These are phyloP conservation scores for Sphenostylis stenocarpa DNA, from an alignment of 306 rosid species.

Conservation along the genomic window DNA sequence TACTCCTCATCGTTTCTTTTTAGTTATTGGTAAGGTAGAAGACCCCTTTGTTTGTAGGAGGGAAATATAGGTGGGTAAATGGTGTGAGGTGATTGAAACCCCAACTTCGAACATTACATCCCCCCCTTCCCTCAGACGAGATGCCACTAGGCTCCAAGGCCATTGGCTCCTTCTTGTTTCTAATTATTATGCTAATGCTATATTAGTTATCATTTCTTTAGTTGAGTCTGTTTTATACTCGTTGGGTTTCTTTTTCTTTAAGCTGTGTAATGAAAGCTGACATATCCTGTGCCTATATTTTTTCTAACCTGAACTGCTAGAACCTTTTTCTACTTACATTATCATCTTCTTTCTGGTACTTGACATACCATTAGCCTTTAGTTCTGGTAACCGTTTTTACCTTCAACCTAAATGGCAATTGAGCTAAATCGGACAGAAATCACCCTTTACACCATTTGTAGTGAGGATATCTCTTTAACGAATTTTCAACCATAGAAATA, in stretches of 20 bases:
- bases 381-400: neutral
- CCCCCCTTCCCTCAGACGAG: neutral
- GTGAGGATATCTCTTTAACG: neutral
- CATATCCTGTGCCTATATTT: neutral
- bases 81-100: neutral
- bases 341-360: neutral
- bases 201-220: neutral
- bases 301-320: neutral
- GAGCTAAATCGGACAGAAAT: neutral
- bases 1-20: conserved; percentile 5
- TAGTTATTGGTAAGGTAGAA: neutral
- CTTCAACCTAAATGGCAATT: neutral
- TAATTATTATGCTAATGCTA: neutral
- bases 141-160: conserved; percentile 5
- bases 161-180: neutral
- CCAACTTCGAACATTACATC: neutral
- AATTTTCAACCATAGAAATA: neutral
- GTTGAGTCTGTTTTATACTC: conserved; percentile 10
- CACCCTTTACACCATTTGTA: neutral
- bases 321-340: neutral
- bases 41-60: neutral
- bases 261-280: conserved; percentile 6
- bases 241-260: neutral
- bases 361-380: neutral
- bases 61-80: neutral